Evolutionary conservation across 257 asterid species (phyloP), one percentile per base, ranked within the genome.

Genomic region (Lantana camara): DNA sequence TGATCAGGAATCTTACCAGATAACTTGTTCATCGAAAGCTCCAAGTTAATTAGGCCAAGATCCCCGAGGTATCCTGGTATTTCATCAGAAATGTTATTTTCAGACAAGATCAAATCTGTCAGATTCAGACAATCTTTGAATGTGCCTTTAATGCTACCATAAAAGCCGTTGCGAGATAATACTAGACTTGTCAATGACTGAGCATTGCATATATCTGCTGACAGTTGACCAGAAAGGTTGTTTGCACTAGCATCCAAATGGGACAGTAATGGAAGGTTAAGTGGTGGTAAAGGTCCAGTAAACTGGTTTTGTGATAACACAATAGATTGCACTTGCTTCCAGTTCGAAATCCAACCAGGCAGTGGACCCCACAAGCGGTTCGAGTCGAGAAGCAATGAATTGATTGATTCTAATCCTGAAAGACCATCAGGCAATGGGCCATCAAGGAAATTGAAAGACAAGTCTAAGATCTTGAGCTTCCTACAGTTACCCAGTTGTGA

Each of bases 321-420:
- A 5, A 88, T 55, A 1, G 87, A 60, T 29, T 70, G 78, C 3
- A 71, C 79, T 24, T 54, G 63, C 63, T 72, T 86, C 98, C 94
- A 91, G 29, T 79, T 79, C 3, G 95, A 86, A 68, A 88, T 84
- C 98, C 98, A 91, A 1, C 9, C 45, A 0, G 96, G 96, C 44
- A 91, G 19, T 0, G 82, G 68, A 3, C 98, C 96, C 1, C 94
- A 82, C 42, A 91, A 65, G 7, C 21, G 69, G 71, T 91, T 91
- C 10, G 86, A 78, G 62, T 70, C 77, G 3, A 91, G 87, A 19
- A 76, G 73, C 55, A 88, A 55, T 0, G 95, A 77, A 6, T 46
- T 34, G 54, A 91, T 52, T 2, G 85, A 82, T 47, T 54, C 79
- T 77, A 91, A 11, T 4, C 80, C 80, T 12, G 85, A 75, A 64